Base-by-base conservation (phyloP, 148 eudicot species). In the Rhododendron kiyosumense region DNA sequence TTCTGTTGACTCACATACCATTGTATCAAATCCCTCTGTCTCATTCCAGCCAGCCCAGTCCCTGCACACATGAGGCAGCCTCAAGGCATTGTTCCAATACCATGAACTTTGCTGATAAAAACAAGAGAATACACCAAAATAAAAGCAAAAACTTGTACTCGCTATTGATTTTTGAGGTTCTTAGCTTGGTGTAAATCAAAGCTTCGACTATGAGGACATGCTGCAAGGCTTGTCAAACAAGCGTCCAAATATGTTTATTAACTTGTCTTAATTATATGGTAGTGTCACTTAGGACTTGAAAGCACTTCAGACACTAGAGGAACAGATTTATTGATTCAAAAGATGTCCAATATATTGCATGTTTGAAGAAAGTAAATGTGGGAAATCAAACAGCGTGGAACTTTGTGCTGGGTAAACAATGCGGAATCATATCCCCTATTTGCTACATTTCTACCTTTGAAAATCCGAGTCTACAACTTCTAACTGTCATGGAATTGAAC, bases 1-100 rank as follows among this genome's bases (percentile, higher is more conserved):
- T 93, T 89, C 89, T 95, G 98, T 84, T 95, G 96, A 86, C 81
- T 89, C 9, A 95, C 93, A 78, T 94, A 95, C 98, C 98, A 95
- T 63, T 92, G 91, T 85, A 97, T 94, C 90, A 97, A 84, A 88
- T 97, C 99, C 89, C 90, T 94, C 92, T 97, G 99, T 85, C 91
- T 92, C 93, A 95, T 91, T 83, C 99, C 99, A 74, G 94, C 93
- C 71, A 97, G 87, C 49, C 93, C 96, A 46, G 87, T 83, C 81
- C 95, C 98, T 94, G 90, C 80, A 81, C 28, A 81, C 41, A 49
- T 22, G 20, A 52, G 12, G 30, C 30, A 41, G 12, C 18, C 45
- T 12, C 75, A 61, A 45, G 13, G 30, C 78, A 83, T 86, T 86
- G 34, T 30, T 71, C 38, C 73, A 82, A 34, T 30, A 20, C 26